Evolutionary conservation across 1,284 basidiomycete species (phyloP).

Genomic region (Ustilago tritici): DNA sequence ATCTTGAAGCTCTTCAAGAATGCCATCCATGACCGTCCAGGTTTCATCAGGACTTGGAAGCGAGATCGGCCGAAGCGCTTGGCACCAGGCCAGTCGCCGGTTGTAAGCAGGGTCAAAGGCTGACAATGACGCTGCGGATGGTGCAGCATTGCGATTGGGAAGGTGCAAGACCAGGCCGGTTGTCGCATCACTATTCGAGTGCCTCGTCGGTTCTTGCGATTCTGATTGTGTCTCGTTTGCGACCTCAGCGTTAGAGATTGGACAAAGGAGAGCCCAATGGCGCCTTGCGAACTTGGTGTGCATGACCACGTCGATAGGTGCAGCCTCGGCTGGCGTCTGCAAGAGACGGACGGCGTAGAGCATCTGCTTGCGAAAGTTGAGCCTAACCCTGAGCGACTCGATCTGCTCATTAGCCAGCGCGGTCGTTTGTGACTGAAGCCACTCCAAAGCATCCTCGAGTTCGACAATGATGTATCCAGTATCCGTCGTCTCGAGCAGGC

Average conservation of each 20-base stretch:
- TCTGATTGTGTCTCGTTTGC: neutral
- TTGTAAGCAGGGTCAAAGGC: constrained; percentile 80
- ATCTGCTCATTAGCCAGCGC: neutral
- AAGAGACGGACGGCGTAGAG: constrained; percentile 37
- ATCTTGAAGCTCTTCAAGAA: constrained; percentile 76
- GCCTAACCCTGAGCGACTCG: constrained; percentile 32
- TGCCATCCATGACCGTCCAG: constrained; percentile 73
- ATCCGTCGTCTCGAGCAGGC: constrained; percentile 79
- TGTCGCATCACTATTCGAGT: neutral
- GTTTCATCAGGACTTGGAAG: constrained; percentile 74
- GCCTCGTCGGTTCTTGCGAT: neutral
- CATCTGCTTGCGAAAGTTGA: constrained; percentile 47
- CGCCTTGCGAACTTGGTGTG: constrained; percentile 46
- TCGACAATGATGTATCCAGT: constrained; percentile 75
- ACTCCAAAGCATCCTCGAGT: constrained; percentile 75
- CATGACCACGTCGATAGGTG: constrained; percentile 45
- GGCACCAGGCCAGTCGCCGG: constrained; percentile 78
- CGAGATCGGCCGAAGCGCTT: constrained; percentile 78
- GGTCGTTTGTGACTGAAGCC: constrained; percentile 70
- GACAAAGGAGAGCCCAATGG: constrained; percentile 24
- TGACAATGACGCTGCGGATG: constrained; percentile 73
- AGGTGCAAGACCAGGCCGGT: constrained; percentile 7
- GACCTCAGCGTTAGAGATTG: neutral
- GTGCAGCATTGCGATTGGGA: constrained; percentile 38
- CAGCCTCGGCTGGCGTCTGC: constrained; percentile 24